Evolutionary conservation across 2,329 filamentous ascomycete genomes (phyloP), one percentile per base, ranked within the genome.

Genomic region (Emericellopsis atlantica): DNA sequence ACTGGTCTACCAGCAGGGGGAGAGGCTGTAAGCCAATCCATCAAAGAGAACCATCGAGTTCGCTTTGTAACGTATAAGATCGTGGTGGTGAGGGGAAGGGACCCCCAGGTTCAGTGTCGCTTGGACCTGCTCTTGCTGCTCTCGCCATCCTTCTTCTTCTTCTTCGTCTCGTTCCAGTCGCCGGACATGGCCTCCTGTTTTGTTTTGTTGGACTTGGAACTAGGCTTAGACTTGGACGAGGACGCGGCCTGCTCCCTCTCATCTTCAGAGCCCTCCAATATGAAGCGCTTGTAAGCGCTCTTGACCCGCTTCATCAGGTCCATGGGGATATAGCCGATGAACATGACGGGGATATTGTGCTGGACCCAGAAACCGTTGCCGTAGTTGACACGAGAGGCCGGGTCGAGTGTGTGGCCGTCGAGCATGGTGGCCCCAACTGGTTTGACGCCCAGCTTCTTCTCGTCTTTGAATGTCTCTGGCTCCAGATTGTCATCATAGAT

Each of bases 341-440:
- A 75, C 47, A 69, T 62, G n/a, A 77, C 70, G 36, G 62, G 66
- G 48, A 69, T 58, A 48, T 78, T 78, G 55, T 77, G 74, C 51
- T 76, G 71, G 22, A 78, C 60, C 4, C 70, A 73, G 23, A 66
- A 61, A 6, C 72, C 56, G 46, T 76, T 76, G 5, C 70, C 67
- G 52, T 76, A 77, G 54, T 77, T 76, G 47, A 76, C 64, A 5
- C 74, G 66, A 11, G 74, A 78, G 45, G 70, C 65, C 24, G 48
- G 59, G 10, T 60, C 59, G 6, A 77, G 59, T 41, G 55, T 64
- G 44, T 76, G 70, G 12, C 58, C 53, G 4, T 60, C 55, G 16
- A 53, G 57, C 16, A 75, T 62, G 1, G 60, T 52, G 34, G 73
- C 59, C 23, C 55, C 56, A 31, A 76, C 61, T 0, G 72, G 64